A percentile compares a stretch with the other conserved stretches of the same genome.
Conservation (phyloP, 2,329 filamentous ascomycete genomes). For the Blastomyces gilchristii region DNA sequence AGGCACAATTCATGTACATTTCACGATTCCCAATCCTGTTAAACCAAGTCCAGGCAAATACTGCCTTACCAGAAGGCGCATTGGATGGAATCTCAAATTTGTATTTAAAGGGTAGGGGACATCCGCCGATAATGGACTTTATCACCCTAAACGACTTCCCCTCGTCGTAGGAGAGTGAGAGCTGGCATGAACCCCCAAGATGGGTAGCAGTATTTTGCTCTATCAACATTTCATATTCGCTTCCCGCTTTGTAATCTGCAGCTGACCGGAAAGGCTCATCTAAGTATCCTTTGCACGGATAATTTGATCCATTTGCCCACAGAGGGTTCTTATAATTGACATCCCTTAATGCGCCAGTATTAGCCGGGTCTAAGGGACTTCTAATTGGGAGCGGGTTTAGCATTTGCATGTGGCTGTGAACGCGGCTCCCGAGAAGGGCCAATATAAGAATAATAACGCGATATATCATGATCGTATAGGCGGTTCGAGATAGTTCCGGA, state of each 20-base stretch:
- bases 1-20: conserved; percentile 71
- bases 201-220: conserved; percentile 50
- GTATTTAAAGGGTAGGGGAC: conserved; percentile 45
- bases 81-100: conserved; percentile 58
- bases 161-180: conserved; percentile 63
- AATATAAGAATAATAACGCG: not conserved
- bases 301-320: conserved; percentile 49
- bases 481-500: no score
- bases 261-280: conserved; percentile 44
- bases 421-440: not conserved
- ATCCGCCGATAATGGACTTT: conserved; percentile 51
- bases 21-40: conserved; percentile 48
- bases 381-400: conserved; percentile 44
- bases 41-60: conserved; percentile 71
- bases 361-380: conserved; percentile 36
- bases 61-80: conserved; percentile 48
- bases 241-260: conserved; percentile 53
- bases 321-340: conserved; percentile 65
- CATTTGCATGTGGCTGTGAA: conserved; percentile 45
- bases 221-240: conserved; percentile 54
- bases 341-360: conserved; percentile 45
- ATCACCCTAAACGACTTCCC: conserved; percentile 61
- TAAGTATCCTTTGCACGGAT: conserved; percentile 65
- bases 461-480: not conserved
- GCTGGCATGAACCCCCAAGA: conserved; percentile 65